Evolutionary conservation across 164 flowering plant species (phyloP), one percentile per base, ranked within the genome.

Genomic region (Umbellularia californica): DNA sequence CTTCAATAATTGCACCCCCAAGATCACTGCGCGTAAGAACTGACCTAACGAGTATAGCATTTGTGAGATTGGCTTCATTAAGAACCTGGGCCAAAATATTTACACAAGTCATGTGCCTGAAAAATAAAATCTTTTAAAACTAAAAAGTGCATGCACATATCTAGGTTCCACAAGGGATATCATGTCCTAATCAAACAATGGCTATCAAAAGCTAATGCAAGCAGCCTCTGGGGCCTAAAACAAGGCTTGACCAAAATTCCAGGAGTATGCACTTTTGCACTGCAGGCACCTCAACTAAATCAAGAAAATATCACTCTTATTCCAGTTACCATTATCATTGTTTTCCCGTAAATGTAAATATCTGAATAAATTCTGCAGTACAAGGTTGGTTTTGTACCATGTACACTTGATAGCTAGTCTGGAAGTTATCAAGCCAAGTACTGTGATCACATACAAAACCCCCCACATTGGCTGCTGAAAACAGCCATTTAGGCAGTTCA

Each of bases 11-110:
- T 51, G 99, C 97, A 65, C 97, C 93, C 0, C 89, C 98, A 62
- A 95, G 95, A 79, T 95, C 99, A 80, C 99, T 92, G 19, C 97
- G 90, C 3, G 99, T 95, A 47, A 93, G 90, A 65, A 95, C 98
- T 20, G 97, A 72, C 84, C 99, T 87, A 47, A 83, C 91, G 1
- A 95, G 95, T 24, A 95, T 89, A 15, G 98, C 98, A 85, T 95
- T 89, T 58, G 87, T 91, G 14, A 95, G 88, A 82, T 93, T 95
- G 17, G 98, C 97, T 78, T 95, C 99, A 75, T 95, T 95, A 14
- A 95, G 91, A 51, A 95, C 98, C 99, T 95, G 78, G n/a, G 10
- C 28, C 20, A 62, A 50, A 22, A 33, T 30, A 67, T 24, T 70
- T 33, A 14, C 12, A 65, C 2, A 52, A 51, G 2, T 68, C 70